phyloP scores from a whole-genome alignment of 176 grass and related monocot species.

The bread wheat (Triticum aestivum) region IWGSC_CS_RefSeq_v2.1 NC_057799.1:492741188-492741687 shows the following conservation, averaged over 20 bases:
- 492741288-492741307: neutral
- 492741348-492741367: neutral
- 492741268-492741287: neutral
- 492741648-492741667: neutral
- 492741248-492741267: neutral
- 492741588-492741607: neutral
- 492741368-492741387: neutral
- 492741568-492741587: neutral
- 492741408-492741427: neutral
- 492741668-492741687: neutral
- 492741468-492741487: neutral
- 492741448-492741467: neutral
- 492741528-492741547: neutral
- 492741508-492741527: neutral
- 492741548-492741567: neutral
- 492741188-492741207: too few relatives aligned
- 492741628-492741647: neutral
- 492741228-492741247: neutral
- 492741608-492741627: neutral
- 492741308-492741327: neutral
- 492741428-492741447: neutral
- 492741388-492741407: neutral
- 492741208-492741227: neutral
- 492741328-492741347: constrained; percentile 4
- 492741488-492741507: neutral